Base-by-base conservation (phyloP, 2,329 filamentous ascomycete genomes). In the Proliferodiscus dingleyae region DNA sequence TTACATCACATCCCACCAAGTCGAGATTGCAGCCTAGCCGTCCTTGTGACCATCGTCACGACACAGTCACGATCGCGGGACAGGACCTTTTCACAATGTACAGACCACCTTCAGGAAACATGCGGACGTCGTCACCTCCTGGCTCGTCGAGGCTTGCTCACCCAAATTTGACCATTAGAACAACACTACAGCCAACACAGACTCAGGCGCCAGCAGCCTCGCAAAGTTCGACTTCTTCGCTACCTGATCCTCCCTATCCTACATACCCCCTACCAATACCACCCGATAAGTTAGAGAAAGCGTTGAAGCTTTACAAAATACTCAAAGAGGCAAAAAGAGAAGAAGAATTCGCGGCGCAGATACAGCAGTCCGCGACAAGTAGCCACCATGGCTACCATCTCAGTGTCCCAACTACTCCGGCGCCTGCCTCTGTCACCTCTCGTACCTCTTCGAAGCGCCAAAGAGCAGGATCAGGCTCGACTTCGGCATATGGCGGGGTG, bases 251-350 rank as follows among this genome's bases (percentile, higher is more conserved):
- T 18, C 40, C 47, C 5, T 41, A 43, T 3, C 50, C 49, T 16
- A 34, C 29, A 8, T 56, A 58, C 42, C 58, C 58, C 11, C 49
- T 56, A 18, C 37, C 51, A 10, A 61, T 62, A 19, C 49, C 53
- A 5, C 23, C 18, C 5, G 42, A 56, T 4, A 61, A 60, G 36
- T 18, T 52, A 26, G 38, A 43, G 18, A 53, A 49, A 32, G 59
- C 60, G 10, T 33, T 54, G 22, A 38, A 52, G 28, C 44, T 61
- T 5, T 61, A 58, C 32, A 46, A 40, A 8, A 37, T 43, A 18
- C 58, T 57, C 22, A 28, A 42, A 7, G 11, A 21, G 5, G 50
- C 46, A 5, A 24, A 29, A 22, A 32, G 51, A 30, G 47, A 54
- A 41, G 53, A 58, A 39, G 51, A 47, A 8, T 33, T 61, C 10